Evolutionary conservation across 495 filamentous ascomycete genomes (phyloP).

Genomic region (Daldinia vernicosa): DNA sequence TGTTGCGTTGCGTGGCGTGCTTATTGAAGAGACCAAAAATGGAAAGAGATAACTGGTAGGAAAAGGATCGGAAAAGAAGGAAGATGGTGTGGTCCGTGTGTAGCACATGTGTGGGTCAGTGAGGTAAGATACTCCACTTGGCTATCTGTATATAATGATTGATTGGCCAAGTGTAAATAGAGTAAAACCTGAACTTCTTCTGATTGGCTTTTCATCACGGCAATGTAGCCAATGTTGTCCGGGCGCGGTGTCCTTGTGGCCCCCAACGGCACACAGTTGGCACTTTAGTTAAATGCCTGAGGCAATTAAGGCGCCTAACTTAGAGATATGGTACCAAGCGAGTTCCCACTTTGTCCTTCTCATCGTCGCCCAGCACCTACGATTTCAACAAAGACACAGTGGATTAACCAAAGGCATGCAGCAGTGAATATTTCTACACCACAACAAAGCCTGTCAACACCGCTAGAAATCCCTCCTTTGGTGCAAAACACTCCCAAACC

Average conservation of each 20-base stretch:
- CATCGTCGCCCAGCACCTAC: slow-evolving; percentile 15
- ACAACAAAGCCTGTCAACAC: slow-evolving; percentile 13
- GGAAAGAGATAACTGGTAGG: background rate
- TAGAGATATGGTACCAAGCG: slow-evolving; percentile 25
- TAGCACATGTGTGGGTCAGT: slow-evolving; percentile 1
- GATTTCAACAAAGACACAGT: slow-evolving; percentile 23
- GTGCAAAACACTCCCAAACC: slow-evolving; percentile 20
- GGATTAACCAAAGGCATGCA: slow-evolving; percentile 6
- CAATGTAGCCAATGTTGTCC: slow-evolving; percentile 23
- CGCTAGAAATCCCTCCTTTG: slow-evolving; percentile 15
- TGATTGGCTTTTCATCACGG: slow-evolving; percentile 21
- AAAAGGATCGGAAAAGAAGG: slow-evolving; percentile 12
- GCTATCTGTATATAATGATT: slow-evolving; percentile 1
- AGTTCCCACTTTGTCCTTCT: slow-evolving; percentile 39
- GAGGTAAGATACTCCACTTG: slow-evolving; percentile 19
- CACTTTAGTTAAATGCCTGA: slow-evolving; percentile 24
- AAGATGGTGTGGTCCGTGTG: slow-evolving; percentile 31
- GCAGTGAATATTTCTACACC: slow-evolving; percentile 13
- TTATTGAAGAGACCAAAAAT: background rate
- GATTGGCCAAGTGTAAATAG: slow-evolving; percentile 18
- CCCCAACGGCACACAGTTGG: slow-evolving; percentile 11
- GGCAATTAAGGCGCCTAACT: slow-evolving; percentile 23
- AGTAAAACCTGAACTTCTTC: slow-evolving; percentile 3
- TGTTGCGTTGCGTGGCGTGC: slow-evolving; percentile 7
- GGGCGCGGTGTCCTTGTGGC: slow-evolving; percentile 36